phyloP scores from a whole-genome alignment of 164 flowering plant species.

The Vitis rupestris region DNA sequence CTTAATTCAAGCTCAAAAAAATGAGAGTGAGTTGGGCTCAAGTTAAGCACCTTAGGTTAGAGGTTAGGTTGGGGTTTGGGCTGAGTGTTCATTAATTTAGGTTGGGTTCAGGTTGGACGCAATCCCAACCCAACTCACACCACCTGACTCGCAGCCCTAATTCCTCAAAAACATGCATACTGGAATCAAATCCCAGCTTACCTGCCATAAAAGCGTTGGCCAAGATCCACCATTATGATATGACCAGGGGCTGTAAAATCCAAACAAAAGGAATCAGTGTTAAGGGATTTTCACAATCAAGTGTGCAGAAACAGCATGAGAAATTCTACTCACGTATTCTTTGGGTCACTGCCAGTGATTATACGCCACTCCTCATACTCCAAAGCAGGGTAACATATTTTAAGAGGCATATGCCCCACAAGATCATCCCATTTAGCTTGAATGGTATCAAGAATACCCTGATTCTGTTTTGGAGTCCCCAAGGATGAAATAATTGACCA shows the following conservation, averaged over 20 bases:
- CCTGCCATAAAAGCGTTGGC: constrained; percentile 98
- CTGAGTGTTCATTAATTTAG: too few species aligned
- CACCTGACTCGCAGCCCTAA: neutral
- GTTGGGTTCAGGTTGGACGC: too few species aligned
- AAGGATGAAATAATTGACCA: constrained; percentile 90
- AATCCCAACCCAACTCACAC: too few species aligned
- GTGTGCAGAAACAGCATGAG: neutral
- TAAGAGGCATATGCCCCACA: constrained; percentile 77
- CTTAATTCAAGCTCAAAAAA: too few species aligned
- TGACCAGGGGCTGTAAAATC: constrained; percentile 81
- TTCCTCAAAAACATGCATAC: neutral
- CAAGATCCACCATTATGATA: constrained; percentile 97
- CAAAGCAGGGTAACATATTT: constrained; percentile 82
- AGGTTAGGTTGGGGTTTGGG: too few species aligned
- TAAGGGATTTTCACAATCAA: neutral
- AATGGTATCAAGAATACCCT: constrained; percentile 65
- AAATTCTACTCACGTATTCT: constrained; percentile 70
- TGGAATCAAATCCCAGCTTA: constrained; percentile 19
- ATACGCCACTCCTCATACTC: constrained; percentile 87
- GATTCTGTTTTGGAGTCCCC: constrained; percentile 75
- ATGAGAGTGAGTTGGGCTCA: too few species aligned
- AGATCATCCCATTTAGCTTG: constrained; percentile 94
- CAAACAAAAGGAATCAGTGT: neutral
- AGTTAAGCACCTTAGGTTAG: too few species aligned
- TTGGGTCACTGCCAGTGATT: constrained; percentile 92